phyloP scores from a whole-genome alignment of 257 asterid genomes.

The Fraxinus anomala region DNA sequence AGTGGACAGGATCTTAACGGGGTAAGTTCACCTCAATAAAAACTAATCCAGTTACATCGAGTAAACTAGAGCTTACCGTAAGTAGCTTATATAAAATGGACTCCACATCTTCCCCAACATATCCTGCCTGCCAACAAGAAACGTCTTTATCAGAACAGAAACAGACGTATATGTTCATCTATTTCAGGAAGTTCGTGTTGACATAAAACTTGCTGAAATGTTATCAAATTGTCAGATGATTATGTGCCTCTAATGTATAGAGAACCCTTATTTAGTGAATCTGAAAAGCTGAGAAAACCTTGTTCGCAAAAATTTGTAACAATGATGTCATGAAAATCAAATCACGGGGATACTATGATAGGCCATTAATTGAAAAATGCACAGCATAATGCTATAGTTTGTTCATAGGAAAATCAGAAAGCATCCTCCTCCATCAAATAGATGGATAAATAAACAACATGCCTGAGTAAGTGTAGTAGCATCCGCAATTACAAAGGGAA shows the following conservation, averaged over 20 bases:
- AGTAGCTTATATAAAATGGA: constrained; percentile 96
- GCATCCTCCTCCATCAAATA: constrained; percentile 12
- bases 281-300: constrained; percentile 8
- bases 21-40: not conserved
- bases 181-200: constrained; percentile 9
- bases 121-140: constrained; percentile 81
- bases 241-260: not conserved
- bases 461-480: constrained; percentile 99
- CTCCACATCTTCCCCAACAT: constrained; percentile 99
- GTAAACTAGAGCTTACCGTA: constrained; percentile 43
- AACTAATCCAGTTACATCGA: not conserved
- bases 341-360: not conserved
- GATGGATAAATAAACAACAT: constrained; percentile 32
- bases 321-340: not conserved
- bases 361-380: not conserved
- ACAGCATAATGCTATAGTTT: not conserved
- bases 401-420: not conserved
- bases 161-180: constrained; percentile 8
- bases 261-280: no score
- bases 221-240: constrained; percentile 6
- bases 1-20: constrained; percentile 8
- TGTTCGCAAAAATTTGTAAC: constrained; percentile 8
- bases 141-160: constrained; percentile 11
- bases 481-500: constrained; percentile 98
- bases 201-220: not conserved